A percentile compares a stretch with the other conserved stretches of the same genome.
Conservation (phyloP, 2,329 filamentous ascomycete species). For the Raffaelea arxii region DNA sequence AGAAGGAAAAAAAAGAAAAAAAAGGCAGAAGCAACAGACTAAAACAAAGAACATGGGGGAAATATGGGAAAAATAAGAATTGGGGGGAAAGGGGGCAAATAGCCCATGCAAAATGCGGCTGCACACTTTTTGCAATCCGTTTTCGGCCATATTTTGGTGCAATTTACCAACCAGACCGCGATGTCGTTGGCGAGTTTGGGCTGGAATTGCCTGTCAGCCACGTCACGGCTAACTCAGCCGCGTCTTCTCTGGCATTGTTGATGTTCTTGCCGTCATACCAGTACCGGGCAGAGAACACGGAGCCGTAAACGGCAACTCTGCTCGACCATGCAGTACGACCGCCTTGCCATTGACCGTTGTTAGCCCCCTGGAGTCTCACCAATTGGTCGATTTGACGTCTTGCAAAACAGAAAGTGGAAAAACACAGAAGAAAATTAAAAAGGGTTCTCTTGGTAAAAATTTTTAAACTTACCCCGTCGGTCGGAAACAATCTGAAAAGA, state of each 20-base stretch:
- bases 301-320: slow-evolving; percentile 61
- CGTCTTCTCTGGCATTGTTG: slow-evolving; percentile 82
- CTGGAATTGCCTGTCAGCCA: slow-evolving; percentile 35
- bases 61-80: too few species aligned
- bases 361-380: too few species aligned
- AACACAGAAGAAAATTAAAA: background rate
- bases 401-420: background rate
- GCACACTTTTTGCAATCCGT: background rate
- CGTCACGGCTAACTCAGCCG: slow-evolving; percentile 69
- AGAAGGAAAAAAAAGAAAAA: background rate
- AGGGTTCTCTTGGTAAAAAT: background rate
- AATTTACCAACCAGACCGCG: slow-evolving; percentile 24
- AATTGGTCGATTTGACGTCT: too few species aligned
- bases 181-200: slow-evolving; percentile 30
- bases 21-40: background rate
- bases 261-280: slow-evolving; percentile 89
- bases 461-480: slow-evolving; percentile 21
- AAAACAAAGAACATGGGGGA: slow-evolving; percentile 1
- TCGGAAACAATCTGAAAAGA: slow-evolving; percentile 24
- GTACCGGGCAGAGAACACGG: slow-evolving; percentile 61
- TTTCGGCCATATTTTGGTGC: background rate
- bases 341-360: too few species aligned
- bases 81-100: too few species aligned
- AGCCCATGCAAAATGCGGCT: too few species aligned
- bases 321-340: slow-evolving; percentile 88